phyloP scores from a whole-genome alignment of 805 yeast genomes.

The Hanseniaspora thailandica region DNA sequence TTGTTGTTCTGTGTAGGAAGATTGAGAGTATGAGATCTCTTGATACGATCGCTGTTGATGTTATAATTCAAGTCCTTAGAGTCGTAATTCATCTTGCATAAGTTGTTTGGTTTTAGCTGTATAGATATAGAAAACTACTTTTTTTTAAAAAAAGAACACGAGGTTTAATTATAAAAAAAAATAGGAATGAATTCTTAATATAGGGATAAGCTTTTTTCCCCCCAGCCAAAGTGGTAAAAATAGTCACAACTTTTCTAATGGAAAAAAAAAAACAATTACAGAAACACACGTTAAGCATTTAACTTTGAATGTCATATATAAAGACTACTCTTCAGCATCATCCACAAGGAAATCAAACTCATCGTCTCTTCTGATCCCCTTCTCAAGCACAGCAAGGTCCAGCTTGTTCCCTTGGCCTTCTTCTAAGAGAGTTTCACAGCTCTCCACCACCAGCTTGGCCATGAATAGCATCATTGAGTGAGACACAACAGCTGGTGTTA shows the following conservation, averaged over 20 bases:
- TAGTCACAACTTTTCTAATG: neutral
- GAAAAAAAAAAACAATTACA: neutral
- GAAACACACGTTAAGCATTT: neutral
- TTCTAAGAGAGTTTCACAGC: slow-evolving; percentile 63
- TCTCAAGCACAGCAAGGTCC: slow-evolving; percentile 50
- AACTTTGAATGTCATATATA: neutral
- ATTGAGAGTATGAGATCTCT: neutral
- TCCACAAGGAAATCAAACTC: slow-evolving; percentile 78
- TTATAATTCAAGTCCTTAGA: neutral
- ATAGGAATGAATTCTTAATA: too few relatives aligned
- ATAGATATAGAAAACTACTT: too few relatives aligned
- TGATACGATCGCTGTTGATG: neutral
- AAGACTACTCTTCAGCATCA: slow-evolving; percentile 15
- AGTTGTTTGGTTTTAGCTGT: too few relatives aligned
- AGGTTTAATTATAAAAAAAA: too few relatives aligned
- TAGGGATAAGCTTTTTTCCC: too few relatives aligned
- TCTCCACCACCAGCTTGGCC: slow-evolving; percentile 76
- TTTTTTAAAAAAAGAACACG: too few relatives aligned
- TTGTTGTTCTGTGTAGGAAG: neutral
- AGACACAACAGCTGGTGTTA: slow-evolving; percentile 96
- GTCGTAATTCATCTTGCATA: neutral
- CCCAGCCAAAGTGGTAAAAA: too few relatives aligned
- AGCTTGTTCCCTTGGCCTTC: slow-evolving; percentile 66
- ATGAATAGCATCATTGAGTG: slow-evolving; percentile 86
- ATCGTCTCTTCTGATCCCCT: slow-evolving; percentile 75